phyloP scores from a whole-genome alignment of 75 land plant species.

The Ceratopteris richardii region DNA sequence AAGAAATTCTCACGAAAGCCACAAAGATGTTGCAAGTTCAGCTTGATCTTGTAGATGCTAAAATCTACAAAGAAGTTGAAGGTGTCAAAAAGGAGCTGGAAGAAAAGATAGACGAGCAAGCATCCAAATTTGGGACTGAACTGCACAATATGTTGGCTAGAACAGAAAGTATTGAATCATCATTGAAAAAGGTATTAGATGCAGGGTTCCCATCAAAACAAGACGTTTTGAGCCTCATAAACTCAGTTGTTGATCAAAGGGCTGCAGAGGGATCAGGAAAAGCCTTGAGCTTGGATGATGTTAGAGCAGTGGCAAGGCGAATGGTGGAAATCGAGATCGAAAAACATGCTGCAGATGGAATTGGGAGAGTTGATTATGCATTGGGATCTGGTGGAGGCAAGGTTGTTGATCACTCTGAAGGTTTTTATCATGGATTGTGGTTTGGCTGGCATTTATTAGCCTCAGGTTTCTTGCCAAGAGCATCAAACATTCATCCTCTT shows the following conservation, averaged over 20 bases:
- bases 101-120: conserved; percentile 45
- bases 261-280: conserved; percentile 21
- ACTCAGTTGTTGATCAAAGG: conserved; percentile 29
- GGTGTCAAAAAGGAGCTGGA: conserved; percentile 43
- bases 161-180: conserved; percentile 30
- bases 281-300: conserved; percentile 55
- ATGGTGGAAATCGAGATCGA: conserved; percentile 67
- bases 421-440: conserved; percentile 23
- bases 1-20: conserved; percentile 50
- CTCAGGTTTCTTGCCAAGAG: conserved; percentile 13
- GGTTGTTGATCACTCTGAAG: conserved; percentile 77
- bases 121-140: conserved; percentile 20
- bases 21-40: conserved; percentile 75
- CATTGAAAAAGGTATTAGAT: conserved; percentile 25
- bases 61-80: conserved; percentile 46
- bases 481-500: conserved; percentile 21
- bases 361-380: conserved; percentile 90
- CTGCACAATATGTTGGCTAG: conserved; percentile 38
- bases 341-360: conserved; percentile 94
- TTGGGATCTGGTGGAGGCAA: conserved; percentile 65
- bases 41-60: conserved; percentile 66
- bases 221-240: conserved; percentile 45
- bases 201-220: conserved; percentile 36
- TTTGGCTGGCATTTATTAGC: conserved; percentile 9
- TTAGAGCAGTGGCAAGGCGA: conserved; percentile 53